phyloP scores from a whole-genome alignment of 2,329 filamentous ascomycete species.

The Pyrenophora tritici-repentis region DNA sequence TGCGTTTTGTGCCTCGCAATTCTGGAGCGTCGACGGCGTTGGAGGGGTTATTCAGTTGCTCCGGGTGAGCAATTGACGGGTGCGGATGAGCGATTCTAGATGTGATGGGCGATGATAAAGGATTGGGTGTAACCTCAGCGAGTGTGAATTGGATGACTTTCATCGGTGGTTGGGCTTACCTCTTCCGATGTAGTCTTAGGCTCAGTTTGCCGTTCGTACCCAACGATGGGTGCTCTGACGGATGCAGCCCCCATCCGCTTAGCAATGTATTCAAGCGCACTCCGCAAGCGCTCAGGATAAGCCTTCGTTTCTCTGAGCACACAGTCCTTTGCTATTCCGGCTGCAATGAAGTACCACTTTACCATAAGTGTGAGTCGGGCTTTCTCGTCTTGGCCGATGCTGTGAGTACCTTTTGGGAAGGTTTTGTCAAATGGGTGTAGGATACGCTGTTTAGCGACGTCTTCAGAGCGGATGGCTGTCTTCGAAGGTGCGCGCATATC shows the following conservation, averaged over 20 bases:
- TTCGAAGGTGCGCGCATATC: too few species aligned
- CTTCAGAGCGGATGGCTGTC: background rate
- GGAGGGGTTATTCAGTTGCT: too few species aligned
- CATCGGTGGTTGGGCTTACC: background rate
- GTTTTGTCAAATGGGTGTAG: constrained; percentile 19
- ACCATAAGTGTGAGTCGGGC: constrained; percentile 10
- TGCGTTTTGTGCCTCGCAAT: too few species aligned
- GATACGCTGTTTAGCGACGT: constrained; percentile 8
- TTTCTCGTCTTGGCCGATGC: constrained; percentile 5
- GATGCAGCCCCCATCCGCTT: constrained; percentile 2
- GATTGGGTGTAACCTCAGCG: too few species aligned
- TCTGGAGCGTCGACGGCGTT: too few species aligned
- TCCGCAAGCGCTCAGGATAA: constrained; percentile 5
- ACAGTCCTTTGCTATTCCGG: constrained; percentile 8
- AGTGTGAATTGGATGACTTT: background rate
- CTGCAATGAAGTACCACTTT: constrained; percentile 20
- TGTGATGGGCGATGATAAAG: too few species aligned
- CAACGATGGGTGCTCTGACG: background rate
- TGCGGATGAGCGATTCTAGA: too few species aligned
- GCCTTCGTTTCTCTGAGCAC: constrained; percentile 8
- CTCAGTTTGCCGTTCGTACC: background rate
- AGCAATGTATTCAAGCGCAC: constrained; percentile 5
- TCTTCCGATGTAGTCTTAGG: background rate
- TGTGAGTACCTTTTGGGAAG: background rate
- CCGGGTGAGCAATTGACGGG: too few species aligned